Base-by-base conservation (phyloP, 805 yeast species). In the Alloascoidea africana region DNA sequence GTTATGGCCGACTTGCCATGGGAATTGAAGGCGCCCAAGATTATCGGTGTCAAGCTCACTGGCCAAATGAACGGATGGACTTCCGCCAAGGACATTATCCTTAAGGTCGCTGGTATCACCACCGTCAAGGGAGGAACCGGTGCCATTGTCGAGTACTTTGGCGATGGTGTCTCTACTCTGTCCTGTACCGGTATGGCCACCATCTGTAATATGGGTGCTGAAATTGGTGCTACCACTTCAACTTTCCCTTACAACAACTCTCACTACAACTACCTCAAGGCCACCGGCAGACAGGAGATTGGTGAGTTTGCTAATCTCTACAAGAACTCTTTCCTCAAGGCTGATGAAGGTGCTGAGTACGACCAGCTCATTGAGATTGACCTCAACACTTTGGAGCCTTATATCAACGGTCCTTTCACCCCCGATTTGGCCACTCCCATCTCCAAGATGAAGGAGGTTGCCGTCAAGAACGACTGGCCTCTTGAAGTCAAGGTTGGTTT, bases 101-200 rank as follows among this genome's bases (percentile, higher is more conserved):
- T 85, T 53, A 80, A 82, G 63, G 71, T 87, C 52, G 96, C 96
- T 46, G 97, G 96, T 63, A 68, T 81, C 53, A 73, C 89, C 48
- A 87, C 96, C 45, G 97, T 87, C 54, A 82, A 85, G 70, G 97
- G 97, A 67, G 97, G 97, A 65, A 87, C 97, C 40, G 97, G 97
- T 61, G 75, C 75, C 58, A 86, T 87, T 56, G 93, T 89, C 47
- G 97, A 87, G 68, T 87, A 87, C 69, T 87, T 79, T 54, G 97
- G 97, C 60, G 86, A 78, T 39, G 97, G 97, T 71, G 87, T 87
- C 40, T 73, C 80, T 53, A 71, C 89, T 42, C 78, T 87, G 61
- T 82, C 94, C 37, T 85, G 95, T 64, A 89, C 97, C 38, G 97
- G 97, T 73, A 87, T 87, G 97, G 97, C 93, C 59, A 87, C 97